Percentiles rank a stretch among this genome's conserved stretches.
These are phyloP conservation scores for Adenanthera pavonina DNA, from an alignment of 306 rosid species.

Conservation along the genomic window DNA sequence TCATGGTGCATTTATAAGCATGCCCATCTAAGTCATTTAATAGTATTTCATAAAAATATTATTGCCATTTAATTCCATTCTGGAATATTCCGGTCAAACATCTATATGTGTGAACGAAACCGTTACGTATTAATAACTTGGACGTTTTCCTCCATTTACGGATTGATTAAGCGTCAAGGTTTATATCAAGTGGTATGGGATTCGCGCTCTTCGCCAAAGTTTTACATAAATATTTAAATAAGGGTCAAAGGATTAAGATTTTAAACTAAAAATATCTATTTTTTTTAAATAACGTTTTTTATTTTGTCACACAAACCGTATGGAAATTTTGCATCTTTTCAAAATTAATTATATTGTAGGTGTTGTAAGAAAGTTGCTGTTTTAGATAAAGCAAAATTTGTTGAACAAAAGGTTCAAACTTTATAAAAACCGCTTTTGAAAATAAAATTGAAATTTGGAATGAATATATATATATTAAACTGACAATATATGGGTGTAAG, in stretches of 20 bases:
- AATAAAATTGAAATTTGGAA: not conserved
- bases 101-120: not conserved
- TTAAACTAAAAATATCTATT: not conserved
- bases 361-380: no score
- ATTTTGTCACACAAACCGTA: no score
- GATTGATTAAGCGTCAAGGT: not conserved
- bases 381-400: no score
- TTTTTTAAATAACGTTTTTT: not conserved
- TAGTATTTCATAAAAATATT: not conserved
- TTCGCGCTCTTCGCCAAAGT: not conserved
- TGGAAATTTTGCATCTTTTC: no score
- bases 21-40: constrained; percentile 33
- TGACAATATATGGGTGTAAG: no score
- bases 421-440: not conserved
- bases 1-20: constrained; percentile 60
- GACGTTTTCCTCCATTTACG: no score
- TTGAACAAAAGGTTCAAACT: no score
- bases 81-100: not conserved
- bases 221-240: not conserved
- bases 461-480: no score
- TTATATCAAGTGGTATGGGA: no score
- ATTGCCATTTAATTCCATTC: not conserved
- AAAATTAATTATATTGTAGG: no score
- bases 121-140: not conserved
- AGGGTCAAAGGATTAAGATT: not conserved